Base-by-base conservation (phyloP, 441 rosid species). In the Syzygium malaccense region DNA sequence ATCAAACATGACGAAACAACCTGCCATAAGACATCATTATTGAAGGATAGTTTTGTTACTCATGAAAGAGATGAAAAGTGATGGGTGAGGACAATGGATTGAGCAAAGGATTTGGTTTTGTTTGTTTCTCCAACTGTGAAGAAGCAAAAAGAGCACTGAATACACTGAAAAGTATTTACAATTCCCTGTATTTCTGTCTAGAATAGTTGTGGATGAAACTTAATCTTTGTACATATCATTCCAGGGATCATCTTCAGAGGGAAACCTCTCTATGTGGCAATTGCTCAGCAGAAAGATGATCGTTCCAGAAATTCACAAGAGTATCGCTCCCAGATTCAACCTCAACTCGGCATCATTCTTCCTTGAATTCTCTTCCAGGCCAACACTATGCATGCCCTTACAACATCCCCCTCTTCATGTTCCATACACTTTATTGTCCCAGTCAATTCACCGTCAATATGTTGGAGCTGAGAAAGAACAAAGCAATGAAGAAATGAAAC, bases 101-200 rank as follows among this genome's bases (percentile, higher is more conserved):
- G 41, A 96, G 96, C 88, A 96, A 94, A 90, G 96, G 96, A 55
- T 96, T 94, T 90, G 99, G 98, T 85, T 97, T 96, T 91, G 99
- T 96, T 80, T 93, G 97, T 91, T 96, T 94, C 93, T 94, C 98
- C 90, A 92, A 88, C 84, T 84, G 92, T 89, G 96, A 94, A 91
- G 99, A 96, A 92, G 95, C 98, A 75, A 92, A 88, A 56, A 90
- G 71, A 41, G 96, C 96, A 85, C 88, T 93, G 87, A 79, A 85
- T 87, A 64, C 91, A 28, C 93, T 94, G 89, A 91, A 96, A 80
- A 97, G 99, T 97, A 91, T 84, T 28, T 19, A 28, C 25, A 28
- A 84, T 23, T 71, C 51, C 79, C 83, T 75, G 17, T 75, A 41
- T 75, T 71, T 71, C 51, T 41, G 51, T 37, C 80, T 20, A n/a